These are phyloP conservation scores for Pogostemon cablin DNA, from an alignment of 257 asterid species.

Conservation along the genomic window DNA sequence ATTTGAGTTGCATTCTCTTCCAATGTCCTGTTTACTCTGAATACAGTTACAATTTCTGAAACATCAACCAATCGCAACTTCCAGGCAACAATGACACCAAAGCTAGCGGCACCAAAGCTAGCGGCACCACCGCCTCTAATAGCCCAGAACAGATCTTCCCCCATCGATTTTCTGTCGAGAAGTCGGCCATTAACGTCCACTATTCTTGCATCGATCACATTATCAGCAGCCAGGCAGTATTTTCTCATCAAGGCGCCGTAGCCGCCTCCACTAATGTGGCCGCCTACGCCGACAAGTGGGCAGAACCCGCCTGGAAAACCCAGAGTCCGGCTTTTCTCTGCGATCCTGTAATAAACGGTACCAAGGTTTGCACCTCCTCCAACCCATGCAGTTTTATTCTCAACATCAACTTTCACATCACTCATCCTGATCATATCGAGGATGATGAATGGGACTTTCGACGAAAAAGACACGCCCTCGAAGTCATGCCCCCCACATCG, in stretches of 20 bases:
- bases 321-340: constrained; percentile 6
- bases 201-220: constrained; percentile 18
- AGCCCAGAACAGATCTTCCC: constrained; percentile 23
- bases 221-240: constrained; percentile 18
- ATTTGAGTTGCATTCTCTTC: constrained; percentile 20
- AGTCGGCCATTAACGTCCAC: constrained; percentile 5
- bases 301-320: constrained; percentile 12
- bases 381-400: constrained; percentile 22
- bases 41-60: constrained; percentile 19
- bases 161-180: constrained; percentile 3
- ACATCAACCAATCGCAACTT: constrained; percentile 15
- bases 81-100: constrained; percentile 19
- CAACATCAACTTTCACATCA: not conserved
- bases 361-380: constrained; percentile 14
- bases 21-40: not conserved
- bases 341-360: constrained; percentile 9
- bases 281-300: constrained; percentile 4
- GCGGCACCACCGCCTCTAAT: constrained; percentile 23
- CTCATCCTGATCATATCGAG: constrained; percentile 12
- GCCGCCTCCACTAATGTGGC: constrained; percentile 29
- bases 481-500: constrained; percentile 25
- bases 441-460: constrained; percentile 1
- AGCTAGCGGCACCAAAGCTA: constrained; percentile 20
- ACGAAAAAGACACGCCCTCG: constrained; percentile 23
- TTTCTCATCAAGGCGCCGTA: constrained; percentile 14